Evolutionary conservation across 495 filamentous ascomycete genomes (phyloP), one percentile per base, ranked within the genome.

Genomic region (Bryoglossum gracile): DNA sequence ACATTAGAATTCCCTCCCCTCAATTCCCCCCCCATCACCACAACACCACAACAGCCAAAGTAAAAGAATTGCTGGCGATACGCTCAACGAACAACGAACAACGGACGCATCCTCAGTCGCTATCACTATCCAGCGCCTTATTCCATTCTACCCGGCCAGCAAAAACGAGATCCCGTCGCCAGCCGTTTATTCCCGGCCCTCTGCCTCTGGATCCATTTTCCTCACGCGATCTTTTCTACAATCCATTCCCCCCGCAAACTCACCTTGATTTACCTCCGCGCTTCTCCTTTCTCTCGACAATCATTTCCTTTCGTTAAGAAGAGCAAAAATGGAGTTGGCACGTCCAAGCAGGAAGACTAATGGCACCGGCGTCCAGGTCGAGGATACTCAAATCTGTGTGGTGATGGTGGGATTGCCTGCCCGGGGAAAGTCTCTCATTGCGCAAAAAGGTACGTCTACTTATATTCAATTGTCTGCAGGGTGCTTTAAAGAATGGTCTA

Each of bases 371-470:
- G 57, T 71, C n/a, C 81, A 94, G 86, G 86, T 85, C 53, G 92
- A 96, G 70, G 88, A 95, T 58, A 89, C 86, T 24, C 85, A 84
- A 61, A 94, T 98, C 65, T 95, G 89, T 59, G 90, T 98, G n/a
- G 86, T 97, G 46, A 96, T 98, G 92, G 92, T 98, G 39, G 92
- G 92, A 34, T 72, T 98, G 51, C 92, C 92, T 33, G 92, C 92
- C 47, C 76, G 92, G 44, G 92, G 92, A 60, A 98, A 98, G 75
- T 92, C 86, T 67, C 82, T 95, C 58, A 97, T 98, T 60, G 91
- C 92, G 28, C 87, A 92, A 59, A 96, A 95, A 74, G 90, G 92
- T 95, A 73, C 56, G 72, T 61, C 10, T 18, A 22, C 44, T 36
- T 43, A 38, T 9, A 37, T 46, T 1, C 13, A 9, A 5, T 17